Evolutionary conservation across 257 asterid genomes (phyloP), one percentile per base, ranked within the genome.

Genomic region (Solanum phureja): DNA sequence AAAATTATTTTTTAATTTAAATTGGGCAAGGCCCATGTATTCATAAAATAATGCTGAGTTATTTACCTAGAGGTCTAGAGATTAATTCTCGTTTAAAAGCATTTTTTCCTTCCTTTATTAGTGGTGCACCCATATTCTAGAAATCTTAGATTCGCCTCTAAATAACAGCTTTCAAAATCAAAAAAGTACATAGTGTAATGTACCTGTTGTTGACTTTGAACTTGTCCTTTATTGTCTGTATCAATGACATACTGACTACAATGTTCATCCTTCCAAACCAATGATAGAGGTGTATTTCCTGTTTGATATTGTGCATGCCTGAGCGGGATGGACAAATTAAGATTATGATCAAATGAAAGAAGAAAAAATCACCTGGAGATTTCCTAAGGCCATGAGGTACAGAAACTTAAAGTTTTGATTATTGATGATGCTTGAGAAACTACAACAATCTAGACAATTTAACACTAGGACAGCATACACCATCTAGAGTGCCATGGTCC

Each of bases 261-360:
- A 72, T 88, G 93, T 85, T 91, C 96, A 89, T 97, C 99, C 92
- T 97, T 97, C 99, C 99, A 97, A 64, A 97, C 96, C 88, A 97
- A 92, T 83, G 93, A 93, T 88, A 96, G 87, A 11, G 99, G 99
- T 38, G 99, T 97, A 92, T 93, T 95, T 87, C 99, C 98, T 40
- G 96, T 84, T 90, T 97, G 96, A 89, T 97, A 97, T 87, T 97
- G 98, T 87, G 99, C 98, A 90, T 96, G 95, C 96, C 99, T 97
- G 83, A 42, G 82, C 4, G 23, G 18, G 42, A 8, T 27, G n/a
- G 68, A 86, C 18, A 71, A 85, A 64, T 34, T 24, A 77, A 29
- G 27, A n/a, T 8, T 38, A 64, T 69, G 60, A 85, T 64, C 44
- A 86, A 81, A 86, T 40, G 44, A 42, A 85, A 66, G 60, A 74